These are phyloP conservation scores for Leccinum obscurum DNA, from an alignment of 768 basidiomycete genomes.

Conservation along the genomic window DNA sequence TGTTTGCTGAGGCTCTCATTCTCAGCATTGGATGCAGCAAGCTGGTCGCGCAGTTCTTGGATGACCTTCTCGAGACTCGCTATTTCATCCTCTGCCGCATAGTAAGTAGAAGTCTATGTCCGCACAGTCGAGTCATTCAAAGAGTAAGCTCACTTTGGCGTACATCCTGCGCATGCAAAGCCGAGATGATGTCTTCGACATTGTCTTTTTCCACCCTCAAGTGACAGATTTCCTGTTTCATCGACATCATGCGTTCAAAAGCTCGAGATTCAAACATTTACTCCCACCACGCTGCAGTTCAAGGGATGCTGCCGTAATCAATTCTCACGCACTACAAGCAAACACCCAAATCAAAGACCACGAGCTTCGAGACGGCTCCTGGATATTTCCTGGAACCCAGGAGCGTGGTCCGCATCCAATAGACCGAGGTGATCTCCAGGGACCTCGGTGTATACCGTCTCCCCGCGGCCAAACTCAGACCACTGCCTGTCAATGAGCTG, in stretches of 20 bases:
- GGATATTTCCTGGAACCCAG: constrained; percentile 27
- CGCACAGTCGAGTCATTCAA: background rate
- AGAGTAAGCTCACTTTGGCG: background rate
- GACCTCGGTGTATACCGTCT: constrained; percentile 20
- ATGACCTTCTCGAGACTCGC: background rate
- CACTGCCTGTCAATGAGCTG: constrained; percentile 22
- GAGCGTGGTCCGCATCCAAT: constrained; percentile 25
- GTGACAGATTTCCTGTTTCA: background rate
- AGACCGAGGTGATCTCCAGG: constrained; percentile 23
- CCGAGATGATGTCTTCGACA: background rate
- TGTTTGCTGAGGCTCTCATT: background rate
- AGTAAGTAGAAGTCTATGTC: background rate
- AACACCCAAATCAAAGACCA: constrained; percentile 3
- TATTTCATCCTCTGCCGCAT: background rate
- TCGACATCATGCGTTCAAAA: background rate
- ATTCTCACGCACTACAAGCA: background rate
- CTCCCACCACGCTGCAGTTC: no score
- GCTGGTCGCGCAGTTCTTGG: background rate
- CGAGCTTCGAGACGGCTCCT: constrained; percentile 17
- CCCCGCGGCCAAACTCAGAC: constrained; percentile 14
- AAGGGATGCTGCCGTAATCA: background rate
- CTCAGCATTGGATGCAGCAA: background rate
- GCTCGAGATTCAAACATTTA: no score
- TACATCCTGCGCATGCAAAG: background rate
- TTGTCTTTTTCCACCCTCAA: background rate